Evolutionary conservation across 805 yeast species (phyloP), one percentile per base, ranked within the genome.

Genomic region (Candida koratica): DNA sequence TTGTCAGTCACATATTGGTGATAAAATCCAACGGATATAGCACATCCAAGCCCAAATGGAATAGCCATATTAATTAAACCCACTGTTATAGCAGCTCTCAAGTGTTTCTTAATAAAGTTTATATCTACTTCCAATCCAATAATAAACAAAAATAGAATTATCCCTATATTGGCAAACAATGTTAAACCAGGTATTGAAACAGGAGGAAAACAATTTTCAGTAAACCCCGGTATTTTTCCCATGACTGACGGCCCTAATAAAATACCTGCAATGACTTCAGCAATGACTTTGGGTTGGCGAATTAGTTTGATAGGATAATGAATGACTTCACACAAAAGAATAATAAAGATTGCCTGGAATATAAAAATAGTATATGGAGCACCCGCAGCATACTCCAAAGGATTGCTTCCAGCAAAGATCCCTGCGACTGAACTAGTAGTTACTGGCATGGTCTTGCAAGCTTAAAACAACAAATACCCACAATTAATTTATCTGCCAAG

Each of bases 71-170:
- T 81, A 37, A 77, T 65, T 14, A 82, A 41, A 3, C 93, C 93
- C 17, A 84, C 89, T 2, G 77, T 58, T 3, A 80, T 42, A 0
- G 94, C 90, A 4, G 75, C 79, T 28, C 61, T 66, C 20, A 75
- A 44, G 52, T 84, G 77, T 41, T 73, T 78, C 46, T 65, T 72
- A 43, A 84, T 75, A 51, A 81, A 82, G 17, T 64, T 65, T 17
- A 79, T 58, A 50, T 84, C 94, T 20, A 84, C 90, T 58, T 84
- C 94, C 47, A 85, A 58, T 2, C 94, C 94, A 36, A 84, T 77
- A 46, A 84, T 74, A 52, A 84, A 84, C 59, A 84, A 68, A 49
- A 84, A 79, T 29, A 84, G 64, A 19, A 84, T 79, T 39, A 84
- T 76, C 3, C 94, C 94, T 20, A 84, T 48, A 47, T 82, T 84